These are phyloP conservation scores for Straminergon stramineum DNA, from an alignment of 225 moss, liverwort and hornwort species.

Conservation along the genomic window DNA sequence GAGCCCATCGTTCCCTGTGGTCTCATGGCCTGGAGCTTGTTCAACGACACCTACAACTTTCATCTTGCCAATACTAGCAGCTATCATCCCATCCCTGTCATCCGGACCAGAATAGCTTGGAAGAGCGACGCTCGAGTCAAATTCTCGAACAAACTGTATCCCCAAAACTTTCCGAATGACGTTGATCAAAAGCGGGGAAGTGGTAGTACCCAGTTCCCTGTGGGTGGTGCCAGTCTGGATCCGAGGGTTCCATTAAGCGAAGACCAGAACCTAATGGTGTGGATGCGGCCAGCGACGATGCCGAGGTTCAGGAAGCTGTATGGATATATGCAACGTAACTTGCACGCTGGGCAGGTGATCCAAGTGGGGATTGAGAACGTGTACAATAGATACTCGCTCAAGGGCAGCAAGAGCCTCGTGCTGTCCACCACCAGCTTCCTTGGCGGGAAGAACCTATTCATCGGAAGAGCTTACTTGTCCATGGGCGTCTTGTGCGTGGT, in stretches of 20 bases:
- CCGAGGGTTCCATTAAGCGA: constrained; percentile 15
- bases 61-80: neutral
- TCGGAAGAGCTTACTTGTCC: constrained; percentile 16
- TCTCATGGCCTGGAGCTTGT: constrained; percentile 81
- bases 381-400: constrained; percentile 42
- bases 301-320: constrained; percentile 35
- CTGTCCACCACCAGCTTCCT: constrained; percentile 36
- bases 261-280: constrained; percentile 34
- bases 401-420: constrained; percentile 37
- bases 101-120: constrained; percentile 53
- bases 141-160: constrained; percentile 29
- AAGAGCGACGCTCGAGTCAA: constrained; percentile 50
- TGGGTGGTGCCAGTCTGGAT: constrained; percentile 36
- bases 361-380: constrained; percentile 19
- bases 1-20: constrained; percentile 67
- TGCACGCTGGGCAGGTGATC: constrained; percentile 21
- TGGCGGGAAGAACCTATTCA: constrained; percentile 33
- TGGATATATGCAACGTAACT: constrained; percentile 12
- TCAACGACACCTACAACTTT: constrained; percentile 64
- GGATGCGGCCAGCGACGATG: constrained; percentile 41
- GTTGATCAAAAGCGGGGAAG: neutral
- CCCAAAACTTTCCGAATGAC: constrained; percentile 59
- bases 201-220: neutral
- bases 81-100: constrained; percentile 1
- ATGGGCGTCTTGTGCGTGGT: constrained; percentile 4